These are phyloP conservation scores for Zymoseptoria crescenta DNA, from an alignment of 2,329 filamentous ascomycete genomes.

Conservation along the genomic window DNA sequence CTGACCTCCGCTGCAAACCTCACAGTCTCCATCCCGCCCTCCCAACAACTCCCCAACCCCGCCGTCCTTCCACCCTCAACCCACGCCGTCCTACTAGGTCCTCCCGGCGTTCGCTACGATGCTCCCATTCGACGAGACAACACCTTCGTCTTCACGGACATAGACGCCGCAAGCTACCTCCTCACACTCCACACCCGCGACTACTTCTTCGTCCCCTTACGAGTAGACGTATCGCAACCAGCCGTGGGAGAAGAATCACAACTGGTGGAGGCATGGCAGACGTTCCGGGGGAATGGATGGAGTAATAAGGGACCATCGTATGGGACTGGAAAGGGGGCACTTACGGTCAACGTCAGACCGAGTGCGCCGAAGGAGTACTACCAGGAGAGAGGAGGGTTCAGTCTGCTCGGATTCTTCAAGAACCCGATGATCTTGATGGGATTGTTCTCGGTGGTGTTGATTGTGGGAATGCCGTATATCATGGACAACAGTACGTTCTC, in stretches of 20 bases:
- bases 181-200: constrained; percentile 70
- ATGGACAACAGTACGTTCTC: constrained; percentile 93
- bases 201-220: constrained; percentile 67
- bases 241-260: constrained; percentile 35
- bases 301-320: constrained; percentile 66
- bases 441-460: constrained; percentile 70
- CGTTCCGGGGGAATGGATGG: constrained; percentile 85
- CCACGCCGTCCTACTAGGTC: constrained; percentile 50
- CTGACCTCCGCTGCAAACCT: constrained; percentile 35
- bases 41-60: constrained; percentile 37
- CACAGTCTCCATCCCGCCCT: constrained; percentile 46
- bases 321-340: constrained; percentile 35
- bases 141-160: constrained; percentile 67
- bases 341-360: constrained; percentile 55
- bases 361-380: constrained; percentile 66
- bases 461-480: constrained; percentile 89
- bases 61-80: constrained; percentile 49
- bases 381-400: constrained; percentile 59
- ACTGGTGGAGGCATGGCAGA: constrained; percentile 66
- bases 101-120: constrained; percentile 39
- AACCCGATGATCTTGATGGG: constrained; percentile 96
- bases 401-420: constrained; percentile 69
- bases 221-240: constrained; percentile 59
- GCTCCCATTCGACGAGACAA: constrained; percentile 61
- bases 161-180: constrained; percentile 68